Evolutionary conservation across 1,284 basidiomycete species (phyloP).

Genomic region (Cutaneotrichosporon dermatis): DNA sequence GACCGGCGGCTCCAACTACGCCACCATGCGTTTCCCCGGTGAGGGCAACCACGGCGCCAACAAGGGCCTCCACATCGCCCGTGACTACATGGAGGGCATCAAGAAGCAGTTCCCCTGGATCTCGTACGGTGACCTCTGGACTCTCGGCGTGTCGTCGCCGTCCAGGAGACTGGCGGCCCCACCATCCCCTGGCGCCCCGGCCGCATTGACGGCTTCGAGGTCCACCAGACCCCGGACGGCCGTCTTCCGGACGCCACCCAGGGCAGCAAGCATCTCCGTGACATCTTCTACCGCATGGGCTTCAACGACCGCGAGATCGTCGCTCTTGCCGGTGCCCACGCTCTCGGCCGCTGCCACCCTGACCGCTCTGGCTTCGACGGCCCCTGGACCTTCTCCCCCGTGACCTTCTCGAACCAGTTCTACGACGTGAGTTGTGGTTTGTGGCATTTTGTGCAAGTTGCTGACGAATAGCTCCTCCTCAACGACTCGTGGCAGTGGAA

Average conservation of each 20-base stretch:
- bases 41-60: constrained; percentile 84
- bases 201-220: constrained; percentile 72
- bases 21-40: constrained; percentile 88
- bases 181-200: constrained; percentile 84
- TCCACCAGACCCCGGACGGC: constrained; percentile 82
- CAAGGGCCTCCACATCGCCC: constrained; percentile 76
- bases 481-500: constrained; percentile 65
- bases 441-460: background rate
- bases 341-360: constrained; percentile 88
- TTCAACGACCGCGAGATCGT: constrained; percentile 98
- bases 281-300: constrained; percentile 92
- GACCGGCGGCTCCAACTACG: constrained; percentile 86
- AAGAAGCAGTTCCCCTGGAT: constrained; percentile 83
- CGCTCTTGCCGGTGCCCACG: constrained; percentile 89
- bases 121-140: constrained; percentile 91
- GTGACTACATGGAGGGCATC: constrained; percentile 77
- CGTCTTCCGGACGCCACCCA: constrained; percentile 87
- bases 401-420: constrained; percentile 76
- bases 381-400: constrained; percentile 53
- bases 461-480: constrained; percentile 56
- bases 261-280: constrained; percentile 77
- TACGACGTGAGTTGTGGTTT: constrained; percentile 54
- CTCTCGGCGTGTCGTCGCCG: constrained; percentile 61
- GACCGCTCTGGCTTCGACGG: constrained; percentile 79
- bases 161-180: constrained; percentile 63